These are phyloP conservation scores for Neurospora africana DNA, from an alignment of 495 filamentous ascomycete genomes.

Conservation along the genomic window DNA sequence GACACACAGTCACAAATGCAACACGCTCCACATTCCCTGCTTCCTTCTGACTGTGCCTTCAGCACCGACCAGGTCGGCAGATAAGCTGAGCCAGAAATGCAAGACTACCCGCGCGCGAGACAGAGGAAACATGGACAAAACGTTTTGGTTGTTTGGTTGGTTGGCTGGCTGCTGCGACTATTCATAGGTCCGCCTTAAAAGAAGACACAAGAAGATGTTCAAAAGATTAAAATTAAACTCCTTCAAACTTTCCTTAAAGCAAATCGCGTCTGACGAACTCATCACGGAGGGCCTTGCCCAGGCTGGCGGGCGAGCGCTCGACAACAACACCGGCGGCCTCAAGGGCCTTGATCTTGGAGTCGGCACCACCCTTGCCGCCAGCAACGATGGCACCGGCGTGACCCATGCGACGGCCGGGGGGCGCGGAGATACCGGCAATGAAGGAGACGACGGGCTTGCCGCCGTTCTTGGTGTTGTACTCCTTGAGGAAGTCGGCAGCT, in stretches of 20 bases:
- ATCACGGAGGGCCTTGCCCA: slow-evolving; percentile 85
- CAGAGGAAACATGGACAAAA: not conserved
- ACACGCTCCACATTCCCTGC: not conserved
- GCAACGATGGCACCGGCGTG: slow-evolving; percentile 97
- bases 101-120: not conserved
- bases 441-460: slow-evolving; percentile 92
- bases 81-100: not conserved
- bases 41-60: not conserved
- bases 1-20: not conserved
- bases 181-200: not conserved
- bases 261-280: slow-evolving; percentile 96
- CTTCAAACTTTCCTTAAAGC: slow-evolving; percentile 44
- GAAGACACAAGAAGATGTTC: slow-evolving; percentile 8
- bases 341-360: slow-evolving; percentile 93
- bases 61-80: not conserved
- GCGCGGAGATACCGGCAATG: slow-evolving; percentile 96
- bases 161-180: not conserved
- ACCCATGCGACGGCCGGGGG: slow-evolving; percentile 93
- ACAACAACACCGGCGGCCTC: slow-evolving; percentile 91
- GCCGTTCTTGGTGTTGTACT: slow-evolving; percentile 71
- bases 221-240: slow-evolving; percentile 6
- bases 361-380: slow-evolving; percentile 92
- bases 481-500: slow-evolving; percentile 84
- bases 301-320: slow-evolving; percentile 81
- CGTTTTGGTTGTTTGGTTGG: not conserved